These are phyloP conservation scores for Stachybotrys echinatus DNA, from an alignment of 2,329 filamentous ascomycete genomes.

Conservation along the genomic window DNA sequence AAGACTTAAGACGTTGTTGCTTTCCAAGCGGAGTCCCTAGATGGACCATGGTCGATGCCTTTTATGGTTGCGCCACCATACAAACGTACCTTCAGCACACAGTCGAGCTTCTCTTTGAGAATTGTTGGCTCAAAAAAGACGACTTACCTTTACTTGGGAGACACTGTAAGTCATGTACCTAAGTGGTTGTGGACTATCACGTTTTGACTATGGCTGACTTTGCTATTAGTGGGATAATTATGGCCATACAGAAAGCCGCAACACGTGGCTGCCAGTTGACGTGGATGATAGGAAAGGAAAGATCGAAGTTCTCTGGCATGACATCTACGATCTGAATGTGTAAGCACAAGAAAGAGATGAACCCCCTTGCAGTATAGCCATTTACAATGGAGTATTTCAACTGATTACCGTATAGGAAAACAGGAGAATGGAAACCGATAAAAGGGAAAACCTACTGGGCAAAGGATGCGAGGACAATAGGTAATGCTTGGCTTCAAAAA, in stretches of 20 bases:
- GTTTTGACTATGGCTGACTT: background rate
- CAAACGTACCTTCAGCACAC: slow-evolving; percentile 45
- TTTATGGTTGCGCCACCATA: slow-evolving; percentile 44
- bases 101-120: slow-evolving; percentile 42
- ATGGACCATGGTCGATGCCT: slow-evolving; percentile 47
- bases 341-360: too few species aligned
- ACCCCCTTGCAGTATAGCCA: too few species aligned
- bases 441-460: slow-evolving; percentile 41
- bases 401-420: slow-evolving; percentile 34
- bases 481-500: slow-evolving; percentile 44
- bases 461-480: slow-evolving; percentile 34
- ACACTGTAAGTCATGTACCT: slow-evolving; percentile 26
- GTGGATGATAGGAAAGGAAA: slow-evolving; percentile 45
- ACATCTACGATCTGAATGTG: slow-evolving; percentile 48
- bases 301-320: slow-evolving; percentile 44
- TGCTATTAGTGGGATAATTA: slow-evolving; percentile 40
- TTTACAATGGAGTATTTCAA: too few species aligned
- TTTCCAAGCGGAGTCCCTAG: slow-evolving; percentile 42
- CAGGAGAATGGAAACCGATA: slow-evolving; percentile 40
- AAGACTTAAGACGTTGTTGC: slow-evolving; percentile 40
- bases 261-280: slow-evolving; percentile 49
- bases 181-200: rapidly evolving
- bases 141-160: slow-evolving; percentile 43
- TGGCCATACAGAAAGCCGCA: slow-evolving; percentile 48
- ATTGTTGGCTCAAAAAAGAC: slow-evolving; percentile 40